These are phyloP conservation scores for Ustilago bromivora DNA, from an alignment of 1,284 basidiomycete genomes.

Conservation along the genomic window DNA sequence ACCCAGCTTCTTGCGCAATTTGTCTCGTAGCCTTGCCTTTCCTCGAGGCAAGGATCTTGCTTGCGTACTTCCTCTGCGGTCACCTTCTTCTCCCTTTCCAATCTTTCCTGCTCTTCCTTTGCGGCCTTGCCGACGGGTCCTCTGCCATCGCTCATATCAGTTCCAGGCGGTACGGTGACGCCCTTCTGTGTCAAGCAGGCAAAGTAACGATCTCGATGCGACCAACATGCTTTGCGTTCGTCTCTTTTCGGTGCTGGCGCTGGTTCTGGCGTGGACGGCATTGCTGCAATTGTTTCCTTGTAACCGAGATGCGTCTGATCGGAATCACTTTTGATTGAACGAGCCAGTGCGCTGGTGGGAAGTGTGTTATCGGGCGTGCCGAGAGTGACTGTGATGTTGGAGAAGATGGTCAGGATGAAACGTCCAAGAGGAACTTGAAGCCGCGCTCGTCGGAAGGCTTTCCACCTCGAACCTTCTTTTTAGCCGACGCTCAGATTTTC, in stretches of 20 bases:
- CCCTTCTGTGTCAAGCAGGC: conserved; percentile 58
- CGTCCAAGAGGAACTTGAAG: background rate
- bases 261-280: conserved; percentile 35
- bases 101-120: conserved; percentile 48
- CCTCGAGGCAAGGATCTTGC: conserved; percentile 60
- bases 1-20: conserved; percentile 68
- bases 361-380: background rate
- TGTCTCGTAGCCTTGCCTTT: conserved; percentile 58
- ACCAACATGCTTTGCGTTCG: conserved; percentile 66
- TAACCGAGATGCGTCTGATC: background rate
- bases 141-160: conserved; percentile 63
- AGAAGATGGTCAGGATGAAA: background rate
- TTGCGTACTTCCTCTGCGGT: conserved; percentile 41
- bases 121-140: conserved; percentile 55
- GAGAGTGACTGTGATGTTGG: conserved; percentile 8
- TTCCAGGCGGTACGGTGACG: conserved; percentile 64
- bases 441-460: conserved; percentile 2
- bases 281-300: background rate
- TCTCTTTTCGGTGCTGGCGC: conserved; percentile 59
- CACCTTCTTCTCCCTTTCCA: conserved; percentile 38
- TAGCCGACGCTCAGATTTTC: conserved; percentile 7
- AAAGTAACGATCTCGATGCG: conserved; percentile 65
- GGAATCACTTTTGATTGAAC: background rate
- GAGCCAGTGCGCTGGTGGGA: background rate
- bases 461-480: conserved; percentile 1